Conservation (phyloP, 805 yeast genomes). For the Zygosaccharomyces rouxii region DNA sequence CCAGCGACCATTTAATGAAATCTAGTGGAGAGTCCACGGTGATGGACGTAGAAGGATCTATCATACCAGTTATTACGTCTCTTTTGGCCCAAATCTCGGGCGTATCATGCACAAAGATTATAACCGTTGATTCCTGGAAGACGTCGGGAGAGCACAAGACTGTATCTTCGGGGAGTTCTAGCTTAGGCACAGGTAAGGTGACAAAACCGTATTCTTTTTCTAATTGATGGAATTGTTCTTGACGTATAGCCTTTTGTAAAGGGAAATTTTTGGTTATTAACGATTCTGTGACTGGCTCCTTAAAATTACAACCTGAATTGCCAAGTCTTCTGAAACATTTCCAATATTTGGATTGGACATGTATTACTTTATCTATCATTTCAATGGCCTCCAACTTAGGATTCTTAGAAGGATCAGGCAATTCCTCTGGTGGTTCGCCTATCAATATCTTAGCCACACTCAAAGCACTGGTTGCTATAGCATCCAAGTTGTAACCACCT, state of each 20-base stretch:
- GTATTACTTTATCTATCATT: slow-evolving; percentile 74
- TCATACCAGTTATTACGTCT: slow-evolving; percentile 73
- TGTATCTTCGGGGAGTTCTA: slow-evolving; percentile 33
- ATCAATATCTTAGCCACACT: slow-evolving; percentile 86
- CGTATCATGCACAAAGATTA: slow-evolving; percentile 81
- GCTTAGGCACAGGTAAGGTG: slow-evolving; percentile 56
- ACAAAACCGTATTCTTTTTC: slow-evolving; percentile 56
- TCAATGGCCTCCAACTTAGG: slow-evolving; percentile 77
- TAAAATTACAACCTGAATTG: slow-evolving; percentile 37
- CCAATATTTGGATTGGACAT: slow-evolving; percentile 84
- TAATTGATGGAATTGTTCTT: slow-evolving; percentile 58
- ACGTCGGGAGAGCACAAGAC: slow-evolving; percentile 62
- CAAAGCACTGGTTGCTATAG: slow-evolving; percentile 85
- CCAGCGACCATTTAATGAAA: slow-evolving; percentile 63
- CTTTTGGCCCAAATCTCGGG: slow-evolving; percentile 87
- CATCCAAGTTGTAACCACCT: slow-evolving; percentile 93
- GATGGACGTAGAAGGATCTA: slow-evolving; percentile 68
- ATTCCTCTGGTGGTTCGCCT: slow-evolving; percentile 91
- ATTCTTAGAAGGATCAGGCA: slow-evolving; percentile 44
- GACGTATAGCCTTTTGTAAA: slow-evolving; percentile 70
- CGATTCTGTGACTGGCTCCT: slow-evolving; percentile 33
- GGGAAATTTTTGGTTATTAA: slow-evolving; percentile 41
- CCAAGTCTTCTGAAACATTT: slow-evolving; percentile 70
- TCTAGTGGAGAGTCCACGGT: slow-evolving; percentile 70
- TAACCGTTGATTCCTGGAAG: slow-evolving; percentile 55